Percentiles rank a stretch among this genome's conserved stretches.
These are phyloP conservation scores for Alternaria triticina DNA, from an alignment of 2,329 filamentous ascomycete species.

Conservation along the genomic window DNA sequence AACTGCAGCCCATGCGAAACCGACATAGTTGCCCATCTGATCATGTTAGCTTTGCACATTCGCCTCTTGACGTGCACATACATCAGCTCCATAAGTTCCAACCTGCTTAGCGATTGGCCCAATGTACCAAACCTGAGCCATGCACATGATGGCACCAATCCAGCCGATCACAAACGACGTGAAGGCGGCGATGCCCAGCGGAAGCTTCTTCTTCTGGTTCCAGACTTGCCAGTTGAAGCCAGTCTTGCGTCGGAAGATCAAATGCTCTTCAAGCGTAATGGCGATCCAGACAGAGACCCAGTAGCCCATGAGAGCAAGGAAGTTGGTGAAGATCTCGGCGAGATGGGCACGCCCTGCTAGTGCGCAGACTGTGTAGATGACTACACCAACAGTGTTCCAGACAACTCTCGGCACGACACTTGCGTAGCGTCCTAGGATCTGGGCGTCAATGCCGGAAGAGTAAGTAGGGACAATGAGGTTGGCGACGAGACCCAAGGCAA, in stretches of 20 bases:
- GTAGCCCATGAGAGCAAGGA: slow-evolving; percentile 73
- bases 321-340: slow-evolving; percentile 71
- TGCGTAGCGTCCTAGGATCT: slow-evolving; percentile 67
- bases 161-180: slow-evolving; percentile 69
- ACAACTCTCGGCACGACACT: slow-evolving; percentile 66
- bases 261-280: slow-evolving; percentile 66
- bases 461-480: slow-evolving; percentile 71
- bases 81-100: slow-evolving; percentile 64
- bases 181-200: slow-evolving; percentile 67
- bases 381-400: slow-evolving; percentile 68
- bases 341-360: slow-evolving; percentile 67
- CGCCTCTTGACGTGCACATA: slow-evolving; percentile 41
- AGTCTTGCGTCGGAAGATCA: slow-evolving; percentile 63
- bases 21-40: slow-evolving; percentile 65
- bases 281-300: slow-evolving; percentile 71
- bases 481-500: slow-evolving; percentile 68
- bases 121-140: slow-evolving; percentile 74
- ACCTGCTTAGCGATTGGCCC: slow-evolving; percentile 66
- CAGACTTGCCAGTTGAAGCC: slow-evolving; percentile 67
- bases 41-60: background rate
- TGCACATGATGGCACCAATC: slow-evolving; percentile 69
- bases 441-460: slow-evolving; percentile 70
- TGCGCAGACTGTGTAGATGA: slow-evolving; percentile 70
- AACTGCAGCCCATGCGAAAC: slow-evolving; percentile 64
- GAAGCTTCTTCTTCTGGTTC: slow-evolving; percentile 65